Evolutionary conservation across 768 basidiomycete genomes (phyloP).

Genomic region (Tephrocybe sp.): DNA sequence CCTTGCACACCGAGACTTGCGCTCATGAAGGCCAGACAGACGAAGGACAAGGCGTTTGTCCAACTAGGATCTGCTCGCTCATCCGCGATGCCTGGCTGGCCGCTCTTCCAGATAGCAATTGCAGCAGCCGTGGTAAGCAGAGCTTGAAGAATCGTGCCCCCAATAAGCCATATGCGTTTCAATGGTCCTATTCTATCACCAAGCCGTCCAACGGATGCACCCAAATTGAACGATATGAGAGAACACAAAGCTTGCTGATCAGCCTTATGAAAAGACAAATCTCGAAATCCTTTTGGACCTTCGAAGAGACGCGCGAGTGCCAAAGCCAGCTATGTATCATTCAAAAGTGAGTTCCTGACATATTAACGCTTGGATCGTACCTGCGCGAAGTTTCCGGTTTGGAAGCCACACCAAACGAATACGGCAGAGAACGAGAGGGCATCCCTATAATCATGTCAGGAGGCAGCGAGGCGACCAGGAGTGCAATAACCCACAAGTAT

Average conservation of each 20-base stretch:
- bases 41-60: constrained; percentile 64
- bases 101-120: constrained; percentile 68
- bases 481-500: constrained; percentile 52
- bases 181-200: constrained; percentile 79
- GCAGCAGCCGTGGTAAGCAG: constrained; percentile 75
- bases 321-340: constrained; percentile 55
- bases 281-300: constrained; percentile 39
- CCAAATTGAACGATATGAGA: constrained; percentile 71
- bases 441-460: constrained; percentile 41
- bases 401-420: constrained; percentile 85
- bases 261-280: constrained; percentile 67
- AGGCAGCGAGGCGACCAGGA: neutral
- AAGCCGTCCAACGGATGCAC: constrained; percentile 77
- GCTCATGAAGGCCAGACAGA: constrained; percentile 76
- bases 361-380: constrained; percentile 27
- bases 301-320: constrained; percentile 82
- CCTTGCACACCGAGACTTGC: constrained; percentile 84
- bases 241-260: constrained; percentile 85
- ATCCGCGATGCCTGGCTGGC: constrained; percentile 50
- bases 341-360: constrained; percentile 2
- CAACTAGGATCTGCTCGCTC: constrained; percentile 65
- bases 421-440: constrained; percentile 74
- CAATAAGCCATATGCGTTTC: constrained; percentile 71
- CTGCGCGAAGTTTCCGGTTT: constrained; percentile 76
- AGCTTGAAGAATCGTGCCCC: constrained; percentile 71